These are phyloP conservation scores for Blastomyces silverae DNA, from an alignment of 2,329 filamentous ascomycete species.

Conservation along the genomic window DNA sequence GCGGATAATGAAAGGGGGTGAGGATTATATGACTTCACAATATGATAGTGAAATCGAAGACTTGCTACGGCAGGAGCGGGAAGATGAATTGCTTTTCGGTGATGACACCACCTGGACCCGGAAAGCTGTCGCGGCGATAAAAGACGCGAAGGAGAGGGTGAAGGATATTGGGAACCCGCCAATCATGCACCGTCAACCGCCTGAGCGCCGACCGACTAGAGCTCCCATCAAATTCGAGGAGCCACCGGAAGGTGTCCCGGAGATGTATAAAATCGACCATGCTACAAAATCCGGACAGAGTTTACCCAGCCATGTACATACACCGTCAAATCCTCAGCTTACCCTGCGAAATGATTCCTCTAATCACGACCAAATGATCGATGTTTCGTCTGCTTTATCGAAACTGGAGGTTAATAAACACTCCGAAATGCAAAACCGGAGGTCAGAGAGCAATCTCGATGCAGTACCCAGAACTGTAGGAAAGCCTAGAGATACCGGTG, in stretches of 20 bases:
- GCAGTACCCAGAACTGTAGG: constrained; percentile 16
- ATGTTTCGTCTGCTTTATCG: constrained; percentile 18
- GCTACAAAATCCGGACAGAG: constrained; percentile 42
- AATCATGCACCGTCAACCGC: constrained; percentile 45
- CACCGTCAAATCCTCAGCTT: constrained; percentile 17
- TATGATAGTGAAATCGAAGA: constrained; percentile 72
- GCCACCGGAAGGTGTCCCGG: constrained; percentile 42
- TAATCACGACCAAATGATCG: constrained; percentile 15
- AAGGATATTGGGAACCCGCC: constrained; percentile 61
- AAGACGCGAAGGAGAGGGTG: constrained; percentile 67
- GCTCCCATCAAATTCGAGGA: constrained; percentile 47
- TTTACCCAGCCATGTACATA: constrained; percentile 26
- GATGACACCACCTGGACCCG: constrained; percentile 90
- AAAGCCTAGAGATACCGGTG: constrained; percentile 28
- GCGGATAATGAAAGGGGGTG: constrained; percentile 87
- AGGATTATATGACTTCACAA: constrained; percentile 76
- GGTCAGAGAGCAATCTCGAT: not conserved
- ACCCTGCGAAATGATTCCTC: not conserved
- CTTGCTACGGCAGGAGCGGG: constrained; percentile 67
- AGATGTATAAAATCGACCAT: constrained; percentile 48
- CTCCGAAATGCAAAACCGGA: not conserved
- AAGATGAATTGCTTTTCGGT: constrained; percentile 86
- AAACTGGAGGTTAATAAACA: constrained; percentile 15
- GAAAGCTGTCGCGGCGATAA: constrained; percentile 70
- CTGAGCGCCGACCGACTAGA: constrained; percentile 44